A percentile compares a stretch with the other conserved stretches of the same genome.
Evolutionary conservation across 2,329 filamentous ascomycete species (phyloP).

Genomic region (Colletotrichum paranaense): DNA sequence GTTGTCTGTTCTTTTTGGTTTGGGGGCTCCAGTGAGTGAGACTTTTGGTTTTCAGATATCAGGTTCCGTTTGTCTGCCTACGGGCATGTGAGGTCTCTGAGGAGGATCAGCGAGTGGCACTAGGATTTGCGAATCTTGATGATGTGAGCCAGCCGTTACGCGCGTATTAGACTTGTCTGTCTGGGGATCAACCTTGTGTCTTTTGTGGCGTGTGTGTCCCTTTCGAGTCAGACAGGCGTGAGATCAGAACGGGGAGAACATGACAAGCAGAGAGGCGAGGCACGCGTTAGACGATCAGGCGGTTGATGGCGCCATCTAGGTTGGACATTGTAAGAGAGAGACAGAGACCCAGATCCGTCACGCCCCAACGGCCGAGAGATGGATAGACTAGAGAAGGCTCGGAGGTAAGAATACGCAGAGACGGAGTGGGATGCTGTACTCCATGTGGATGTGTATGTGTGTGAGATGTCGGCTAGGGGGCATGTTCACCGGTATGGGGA

Average conservation of each 20-base stretch:
- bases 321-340: slow-evolving; percentile 7
- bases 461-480: not conserved
- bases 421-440: not conserved
- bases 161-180: not conserved
- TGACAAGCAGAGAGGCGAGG: not conserved
- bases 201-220: not conserved
- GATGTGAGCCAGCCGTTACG: not conserved
- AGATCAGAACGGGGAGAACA: not conserved
- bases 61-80: not conserved
- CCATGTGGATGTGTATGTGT: not conserved
- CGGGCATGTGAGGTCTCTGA: not conserved
- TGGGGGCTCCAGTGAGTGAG: not conserved
- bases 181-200: not conserved
- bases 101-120: not conserved
- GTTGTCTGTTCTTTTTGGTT: not conserved
- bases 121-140: not conserved
- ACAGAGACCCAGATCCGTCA: not conserved
- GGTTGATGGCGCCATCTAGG: slow-evolving; percentile 22
- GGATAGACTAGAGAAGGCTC: not conserved
- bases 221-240: not conserved
- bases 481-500: not conserved
- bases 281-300: slow-evolving; percentile 3
- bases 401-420: not conserved
- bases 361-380: not conserved
- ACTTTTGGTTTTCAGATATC: not conserved